A percentile compares a stretch with the other conserved stretches of the same genome.
Evolutionary conservation across 2,329 filamentous ascomycete genomes (phyloP).

Genomic region (Ascochyta lentis): DNA sequence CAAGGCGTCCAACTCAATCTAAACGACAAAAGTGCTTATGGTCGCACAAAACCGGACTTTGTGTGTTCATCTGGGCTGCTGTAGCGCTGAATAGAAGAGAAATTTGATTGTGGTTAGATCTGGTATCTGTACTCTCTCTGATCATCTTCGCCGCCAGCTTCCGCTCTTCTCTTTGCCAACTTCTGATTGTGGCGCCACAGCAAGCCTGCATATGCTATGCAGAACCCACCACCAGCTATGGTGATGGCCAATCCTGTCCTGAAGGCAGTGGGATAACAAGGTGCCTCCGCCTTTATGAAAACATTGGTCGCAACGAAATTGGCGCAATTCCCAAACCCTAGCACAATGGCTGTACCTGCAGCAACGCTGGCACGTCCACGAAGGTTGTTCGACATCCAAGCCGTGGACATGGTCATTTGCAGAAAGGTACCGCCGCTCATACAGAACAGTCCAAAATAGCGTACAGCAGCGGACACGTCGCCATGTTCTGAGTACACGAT

Average conservation of each 20-base stretch:
- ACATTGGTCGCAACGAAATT: slow-evolving; percentile 61
- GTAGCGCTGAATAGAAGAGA: neutral
- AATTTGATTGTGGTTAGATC: slow-evolving; percentile 20
- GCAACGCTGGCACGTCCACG: slow-evolving; percentile 34
- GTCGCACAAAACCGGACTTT: neutral
- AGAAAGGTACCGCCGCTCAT: slow-evolving; percentile 55
- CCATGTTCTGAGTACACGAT: slow-evolving; percentile 47
- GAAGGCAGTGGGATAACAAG: slow-evolving; percentile 39
- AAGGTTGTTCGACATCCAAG: slow-evolving; percentile 63
- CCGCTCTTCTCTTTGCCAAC: slow-evolving; percentile 43
- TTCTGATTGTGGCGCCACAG: slow-evolving; percentile 59
- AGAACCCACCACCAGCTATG: slow-evolving; percentile 29
- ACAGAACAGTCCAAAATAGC: slow-evolving; percentile 51
- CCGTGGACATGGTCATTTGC: slow-evolving; percentile 59
- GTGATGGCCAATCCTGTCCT: slow-evolving; percentile 45
- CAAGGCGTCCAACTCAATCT: neutral
- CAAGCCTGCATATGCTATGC: slow-evolving; percentile 50
- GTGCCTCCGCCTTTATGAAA: slow-evolving; percentile 37
- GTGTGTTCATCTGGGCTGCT: neutral
- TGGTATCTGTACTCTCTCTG: slow-evolving; percentile 36
- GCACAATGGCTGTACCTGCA: slow-evolving; percentile 30
- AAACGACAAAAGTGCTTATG: neutral
- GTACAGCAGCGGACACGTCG: slow-evolving; percentile 59
- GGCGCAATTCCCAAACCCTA: slow-evolving; percentile 59
- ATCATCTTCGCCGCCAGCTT: slow-evolving; percentile 28